Base-by-base conservation (phyloP, 2,329 filamentous ascomycete genomes). In the Monosporascus sp. region DNA sequence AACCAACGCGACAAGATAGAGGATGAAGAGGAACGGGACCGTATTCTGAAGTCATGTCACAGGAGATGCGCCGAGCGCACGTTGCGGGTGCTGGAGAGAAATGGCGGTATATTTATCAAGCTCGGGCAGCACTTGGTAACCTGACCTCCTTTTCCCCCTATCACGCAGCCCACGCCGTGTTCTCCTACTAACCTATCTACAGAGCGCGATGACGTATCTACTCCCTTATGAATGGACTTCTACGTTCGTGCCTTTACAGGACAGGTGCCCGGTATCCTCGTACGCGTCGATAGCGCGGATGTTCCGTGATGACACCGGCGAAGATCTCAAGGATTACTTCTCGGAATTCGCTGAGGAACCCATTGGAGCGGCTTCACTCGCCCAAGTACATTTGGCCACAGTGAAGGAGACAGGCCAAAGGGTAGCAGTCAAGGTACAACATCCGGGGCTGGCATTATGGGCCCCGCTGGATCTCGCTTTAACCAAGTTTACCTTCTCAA, bases 101-200 rank as follows among this genome's bases (percentile, higher is more conserved):
- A 97, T 70, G 94, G 95, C 25, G 96, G 93, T 27, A 96, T 99
- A 58, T 99, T 97, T 64, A 97, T 99, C 69, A 99, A 99, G 72
- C 76, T 99, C 39, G 94, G 94, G 7, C 94, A 99, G 65, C 94
- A 99, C 72, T 71, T 99, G 71, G 84, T 86, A 76, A 42, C 45
- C 52, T 7, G 14, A 24, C 42, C 20, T 3, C 9, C 42, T 15
- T 27, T 24, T 17, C 14, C 22, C 14, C 20, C 14, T 31, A 7
- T 17, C 42, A 46, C 22, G 24, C 20, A 42, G 18, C 17, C 38
- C 6, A 8, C 17, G 38, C 4, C 17, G 18, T 20, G 18, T 20
- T 20, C 17, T 18, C 17, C 17, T 38, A 47, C 65, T 69, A 54
- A 73, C 59, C 37, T 11, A 3, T 38, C 11, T n/a, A 27, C 58